Conservation (phyloP, 208 protist genomes). For the Leptomonas pyrrhocoris region DNA sequence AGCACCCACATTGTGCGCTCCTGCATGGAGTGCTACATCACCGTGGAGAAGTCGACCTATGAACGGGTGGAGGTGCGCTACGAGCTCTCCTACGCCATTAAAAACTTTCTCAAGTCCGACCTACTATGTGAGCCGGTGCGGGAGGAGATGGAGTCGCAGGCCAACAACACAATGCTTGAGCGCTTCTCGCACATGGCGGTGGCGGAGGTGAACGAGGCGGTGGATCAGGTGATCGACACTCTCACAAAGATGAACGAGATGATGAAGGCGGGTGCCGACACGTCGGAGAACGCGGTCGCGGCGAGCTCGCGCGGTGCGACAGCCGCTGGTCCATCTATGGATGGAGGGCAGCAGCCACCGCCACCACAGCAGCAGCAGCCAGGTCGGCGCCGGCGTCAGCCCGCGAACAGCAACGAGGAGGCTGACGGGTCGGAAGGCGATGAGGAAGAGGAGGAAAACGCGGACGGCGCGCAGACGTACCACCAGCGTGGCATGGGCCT, state of each 20-base stretch:
- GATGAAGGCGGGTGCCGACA: constrained; percentile 64
- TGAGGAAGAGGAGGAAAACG: constrained; percentile 57
- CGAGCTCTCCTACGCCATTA: constrained; percentile 79
- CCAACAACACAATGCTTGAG: constrained; percentile 68
- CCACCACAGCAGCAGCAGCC: background rate
- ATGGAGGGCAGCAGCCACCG: background rate
- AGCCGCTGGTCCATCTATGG: background rate
- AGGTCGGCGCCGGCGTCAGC: background rate
- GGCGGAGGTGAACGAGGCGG: constrained; percentile 84
- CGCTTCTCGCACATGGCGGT: constrained; percentile 91
- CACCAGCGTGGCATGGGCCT: constrained; percentile 76
- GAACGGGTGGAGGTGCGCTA: constrained; percentile 87
- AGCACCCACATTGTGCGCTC: constrained; percentile 70
- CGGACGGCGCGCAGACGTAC: constrained; percentile 63
- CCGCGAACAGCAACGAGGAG: constrained; percentile 11
- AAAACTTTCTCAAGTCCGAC: constrained; percentile 67
- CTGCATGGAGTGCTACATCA: constrained; percentile 90
- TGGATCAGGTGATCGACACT: constrained; percentile 84
- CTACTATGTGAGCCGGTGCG: constrained; percentile 76
- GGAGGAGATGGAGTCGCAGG: constrained; percentile 74
- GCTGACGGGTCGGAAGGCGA: constrained; percentile 22
- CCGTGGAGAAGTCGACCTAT: constrained; percentile 87
- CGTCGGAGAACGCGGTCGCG: constrained; percentile 56
- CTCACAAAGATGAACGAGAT: constrained; percentile 84
- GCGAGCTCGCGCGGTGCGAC: constrained; percentile 4